Evolutionary conservation across 2,329 filamentous ascomycete species (phyloP), one percentile per base, ranked within the genome.

Genomic region (Stenocarpella maydis): DNA sequence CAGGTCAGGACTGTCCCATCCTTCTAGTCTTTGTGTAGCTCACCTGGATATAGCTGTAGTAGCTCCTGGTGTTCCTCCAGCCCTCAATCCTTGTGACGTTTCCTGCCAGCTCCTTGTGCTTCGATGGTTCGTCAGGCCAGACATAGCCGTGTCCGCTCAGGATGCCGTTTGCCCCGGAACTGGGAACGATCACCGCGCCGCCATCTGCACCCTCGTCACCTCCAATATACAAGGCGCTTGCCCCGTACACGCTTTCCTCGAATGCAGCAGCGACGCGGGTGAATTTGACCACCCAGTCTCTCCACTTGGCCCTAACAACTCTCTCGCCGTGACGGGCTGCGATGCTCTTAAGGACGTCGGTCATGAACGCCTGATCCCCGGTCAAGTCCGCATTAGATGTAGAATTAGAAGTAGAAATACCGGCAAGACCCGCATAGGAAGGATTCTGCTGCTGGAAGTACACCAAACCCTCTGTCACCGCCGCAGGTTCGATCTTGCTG

Each of bases 31-130:
- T 41, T 5, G 15, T 9, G n/a, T n/a, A 24, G 52, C 83, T 74
- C 80, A 90, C 93, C 83, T 97, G 93, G 72, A 98, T 95, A 77
- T 94, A 98, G 74, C 93, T 94, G 81, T 97, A 97, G 78, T 99
- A 99, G 76, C 93, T 97, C 71, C 96, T 87, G 1, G 96, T 98
- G 73, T 94, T 97, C 74, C 96, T 90, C 96, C 96, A 99, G 68
- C 95, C 96, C 82, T 99, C 96, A 71, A 99, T 97, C 68, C 96
- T 88, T 69, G 93, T 94, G 55, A 96, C 94, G 71, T 97, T 97
- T 3, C 94, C 95, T 19, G 94, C 92, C 45, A 99, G 87, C 80
- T 99, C 96, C 75, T 91, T 91, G 75, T 92, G 87, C 80, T 94
- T 95, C 9, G 91, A 87, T 49, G 85, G 83, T 68, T 98, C 94